A percentile compares a stretch with the other conserved stretches of the same genome.
Conservation (phyloP, 768 basidiomycete species). For the Hericium alpestre region DNA sequence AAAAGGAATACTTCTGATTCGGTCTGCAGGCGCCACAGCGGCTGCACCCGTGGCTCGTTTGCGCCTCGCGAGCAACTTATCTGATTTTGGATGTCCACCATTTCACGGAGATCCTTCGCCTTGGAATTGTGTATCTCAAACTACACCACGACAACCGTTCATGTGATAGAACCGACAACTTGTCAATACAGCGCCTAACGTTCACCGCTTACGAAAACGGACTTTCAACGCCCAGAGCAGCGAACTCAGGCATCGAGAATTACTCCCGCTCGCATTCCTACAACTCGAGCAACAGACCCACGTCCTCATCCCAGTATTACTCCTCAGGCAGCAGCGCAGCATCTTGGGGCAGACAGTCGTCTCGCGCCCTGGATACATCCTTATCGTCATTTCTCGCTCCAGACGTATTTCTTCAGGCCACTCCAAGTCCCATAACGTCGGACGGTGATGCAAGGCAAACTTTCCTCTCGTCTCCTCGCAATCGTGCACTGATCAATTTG, state of each 20-base stretch:
- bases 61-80: not conserved
- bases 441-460: conserved; percentile 13
- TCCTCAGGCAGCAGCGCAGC: conserved; percentile 4
- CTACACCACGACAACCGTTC: not conserved
- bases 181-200: not conserved
- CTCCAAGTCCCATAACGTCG: conserved; percentile 6
- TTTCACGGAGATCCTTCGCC: not conserved
- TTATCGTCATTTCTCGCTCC: conserved; percentile 5
- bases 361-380: conserved; percentile 7
- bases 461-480: not conserved
- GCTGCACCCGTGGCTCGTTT: not conserved
- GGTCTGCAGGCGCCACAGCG: conserved; percentile 6
- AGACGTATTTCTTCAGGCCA: conserved; percentile 4
- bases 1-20: conserved; percentile 2
- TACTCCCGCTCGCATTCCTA: not conserved
- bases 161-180: not conserved
- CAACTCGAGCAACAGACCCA: conserved; percentile 10
- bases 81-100: not conserved
- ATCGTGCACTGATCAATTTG: not conserved
- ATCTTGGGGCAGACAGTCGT: conserved; percentile 9
- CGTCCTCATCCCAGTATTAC: conserved; percentile 13
- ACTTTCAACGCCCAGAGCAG: not conserved
- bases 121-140: not conserved
- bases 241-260: not conserved
- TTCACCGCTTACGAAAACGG: not conserved